Base-by-base conservation (phyloP, 106 monocot species). In the Allium fistulosum region DNA sequence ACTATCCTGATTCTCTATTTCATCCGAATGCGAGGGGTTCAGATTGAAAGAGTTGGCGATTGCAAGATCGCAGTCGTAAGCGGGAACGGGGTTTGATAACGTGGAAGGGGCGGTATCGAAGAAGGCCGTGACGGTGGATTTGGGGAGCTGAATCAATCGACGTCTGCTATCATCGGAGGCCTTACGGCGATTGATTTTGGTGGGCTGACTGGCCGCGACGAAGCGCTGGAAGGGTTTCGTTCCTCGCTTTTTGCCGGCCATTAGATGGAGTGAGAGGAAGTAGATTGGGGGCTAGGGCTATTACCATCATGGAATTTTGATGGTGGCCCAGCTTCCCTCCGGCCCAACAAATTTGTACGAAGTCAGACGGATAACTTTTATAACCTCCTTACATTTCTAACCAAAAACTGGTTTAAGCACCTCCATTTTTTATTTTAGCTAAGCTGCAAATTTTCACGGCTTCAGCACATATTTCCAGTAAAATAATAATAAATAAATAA, bases 1-100 rank as follows among this genome's bases (percentile, higher is more conserved):
- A 37, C 37, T 37, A 37, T 37, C 22, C 51, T 26, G 53, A 17
- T 65, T 52, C 56, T 79, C 74, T 46, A 68, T 58, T 37, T 26
- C 69, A 15, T 56, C 61, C 26, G 50, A n/a, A 13, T 57, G 66
- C n/a, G 53, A 69, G 62, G 80, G 88, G 51, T 88, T 88, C 13
- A 91, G 66, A 9, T 81, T 83, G 10, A 61, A 13, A 49, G 67
- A 82, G 37, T 69, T 79, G 27, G 59, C 27, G 13, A 75, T 48
- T 18, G 83, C 80, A 4, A 77, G 78, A 68, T 81, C 73, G 62
- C 75, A 81, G 12, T 78, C 77, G 62, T 83, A 84, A 2, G 58
- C 15, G 3, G 89, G 80, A 1, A 78, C 77, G 1, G 13, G 13
- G 15, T 11, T 15, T 12, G 58, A 58, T 2, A 62, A 66, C 8